A percentile compares a stretch with the other conserved stretches of the same genome.
phyloP scores from a whole-genome alignment of 2,329 filamentous ascomycete genomes.

The Coleophoma eucalyptorum region DNA sequence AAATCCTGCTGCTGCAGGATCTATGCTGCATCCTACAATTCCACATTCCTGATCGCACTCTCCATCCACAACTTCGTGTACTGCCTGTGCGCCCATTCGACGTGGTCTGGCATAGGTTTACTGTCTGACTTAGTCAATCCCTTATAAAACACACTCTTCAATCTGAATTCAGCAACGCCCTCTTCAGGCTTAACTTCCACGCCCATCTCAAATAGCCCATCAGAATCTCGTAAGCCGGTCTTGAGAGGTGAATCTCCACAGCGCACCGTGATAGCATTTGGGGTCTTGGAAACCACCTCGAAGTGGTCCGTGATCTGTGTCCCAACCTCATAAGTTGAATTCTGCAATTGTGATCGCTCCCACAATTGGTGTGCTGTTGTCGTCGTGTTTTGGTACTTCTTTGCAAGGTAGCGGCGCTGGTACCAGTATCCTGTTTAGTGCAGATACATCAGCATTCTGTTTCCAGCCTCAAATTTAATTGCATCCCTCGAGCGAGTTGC shows the following conservation, averaged over 20 bases:
- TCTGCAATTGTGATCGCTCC: constrained; percentile 48
- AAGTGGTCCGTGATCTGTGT: constrained; percentile 69
- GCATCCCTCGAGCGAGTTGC: no score
- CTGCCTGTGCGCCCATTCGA: constrained; percentile 47
- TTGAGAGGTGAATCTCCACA: constrained; percentile 63
- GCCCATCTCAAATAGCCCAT: constrained; percentile 64
- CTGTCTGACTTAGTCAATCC: constrained; percentile 38
- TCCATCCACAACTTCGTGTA: constrained; percentile 56
- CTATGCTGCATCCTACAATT: not conserved
- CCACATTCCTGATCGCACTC: constrained; percentile 38
- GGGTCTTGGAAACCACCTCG: constrained; percentile 63
- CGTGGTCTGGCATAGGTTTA: constrained; percentile 39
- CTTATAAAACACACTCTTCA: constrained; percentile 62
- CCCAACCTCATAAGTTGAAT: constrained; percentile 57
- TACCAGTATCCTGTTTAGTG: constrained; percentile 40
- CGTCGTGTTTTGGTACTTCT: constrained; percentile 50
- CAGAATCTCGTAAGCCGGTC: constrained; percentile 49
- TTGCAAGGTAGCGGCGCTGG: constrained; percentile 54
- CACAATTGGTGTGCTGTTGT: constrained; percentile 59
- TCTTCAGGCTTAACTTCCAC: constrained; percentile 59
- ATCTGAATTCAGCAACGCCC: constrained; percentile 56
- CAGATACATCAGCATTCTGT: not conserved
- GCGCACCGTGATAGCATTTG: constrained; percentile 56
- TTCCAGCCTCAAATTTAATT: no score
- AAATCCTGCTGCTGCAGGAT: no score